Percentiles rank a stretch among this genome's conserved stretches.
Conservation (phyloP, 192 early-diverging fungal species). For the Linnemannia schmuckeri region DNA sequence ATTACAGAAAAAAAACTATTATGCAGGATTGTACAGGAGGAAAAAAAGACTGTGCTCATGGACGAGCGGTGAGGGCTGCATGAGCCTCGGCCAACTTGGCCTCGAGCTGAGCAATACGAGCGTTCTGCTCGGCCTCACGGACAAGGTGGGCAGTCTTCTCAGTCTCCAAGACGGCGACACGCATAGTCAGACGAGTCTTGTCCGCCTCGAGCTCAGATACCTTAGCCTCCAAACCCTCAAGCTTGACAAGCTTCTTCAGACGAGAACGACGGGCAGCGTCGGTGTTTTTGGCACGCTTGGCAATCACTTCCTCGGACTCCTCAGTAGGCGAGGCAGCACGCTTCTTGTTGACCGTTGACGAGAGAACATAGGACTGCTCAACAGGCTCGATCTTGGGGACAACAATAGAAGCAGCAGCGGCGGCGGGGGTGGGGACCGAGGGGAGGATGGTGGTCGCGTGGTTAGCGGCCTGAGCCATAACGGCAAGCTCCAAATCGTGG, state of each 20-base stretch:
- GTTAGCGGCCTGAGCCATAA: constrained; percentile 46
- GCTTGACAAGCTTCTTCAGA: constrained; percentile 81
- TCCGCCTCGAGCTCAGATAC: constrained; percentile 83
- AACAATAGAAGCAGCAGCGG: constrained; percentile 8
- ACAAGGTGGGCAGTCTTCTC: constrained; percentile 63
- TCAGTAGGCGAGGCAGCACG: constrained; percentile 34
- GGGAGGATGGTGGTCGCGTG: constrained; percentile 10
- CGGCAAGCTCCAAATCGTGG: constrained; percentile 47
- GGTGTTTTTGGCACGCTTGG: constrained; percentile 78
- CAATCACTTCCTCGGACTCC: constrained; percentile 42
- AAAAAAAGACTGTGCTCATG: neutral
- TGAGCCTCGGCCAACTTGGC: constrained; percentile 67
- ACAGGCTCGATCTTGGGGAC: constrained; percentile 45
- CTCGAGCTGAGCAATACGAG: constrained; percentile 64
- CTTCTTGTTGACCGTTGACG: constrained; percentile 22
- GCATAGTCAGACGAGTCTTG: constrained; percentile 70
- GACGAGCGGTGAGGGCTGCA: constrained; percentile 56
- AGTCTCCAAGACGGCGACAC: constrained; percentile 66
- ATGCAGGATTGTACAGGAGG: neutral
- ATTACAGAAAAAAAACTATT: neutral
- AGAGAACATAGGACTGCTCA: constrained; percentile 18
- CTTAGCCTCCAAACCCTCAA: constrained; percentile 80
- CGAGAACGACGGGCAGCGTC: constrained; percentile 92
- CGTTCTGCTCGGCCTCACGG: constrained; percentile 61
- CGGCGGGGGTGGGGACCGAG: neutral